phyloP scores from a whole-genome alignment of 768 basidiomycete genomes.

The Lactifluus echinatus region DNA sequence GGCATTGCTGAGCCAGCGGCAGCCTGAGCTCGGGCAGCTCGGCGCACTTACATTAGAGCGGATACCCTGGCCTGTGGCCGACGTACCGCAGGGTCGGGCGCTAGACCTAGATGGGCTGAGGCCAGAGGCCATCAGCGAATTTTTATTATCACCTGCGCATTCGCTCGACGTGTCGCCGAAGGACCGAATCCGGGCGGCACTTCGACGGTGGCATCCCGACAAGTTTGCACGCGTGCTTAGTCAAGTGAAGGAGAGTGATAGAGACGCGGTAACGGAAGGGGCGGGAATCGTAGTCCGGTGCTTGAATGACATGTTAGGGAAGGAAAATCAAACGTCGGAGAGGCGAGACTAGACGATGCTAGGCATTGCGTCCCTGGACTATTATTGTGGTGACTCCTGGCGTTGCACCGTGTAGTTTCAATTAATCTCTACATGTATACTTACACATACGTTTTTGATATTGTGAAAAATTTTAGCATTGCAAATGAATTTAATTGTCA shows the following conservation, averaged over 20 bases:
- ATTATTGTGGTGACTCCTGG: background rate
- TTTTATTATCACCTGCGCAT: slow-evolving; percentile 57
- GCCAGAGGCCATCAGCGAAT: slow-evolving; percentile 41
- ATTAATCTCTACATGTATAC: background rate
- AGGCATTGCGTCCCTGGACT: slow-evolving; percentile 5
- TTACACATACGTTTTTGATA: slow-evolving; percentile 5
- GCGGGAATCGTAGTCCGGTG: slow-evolving; percentile 57
- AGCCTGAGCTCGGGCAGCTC: slow-evolving; percentile 44
- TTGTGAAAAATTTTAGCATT: background rate
- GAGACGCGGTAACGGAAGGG: slow-evolving; percentile 44
- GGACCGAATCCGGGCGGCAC: slow-evolving; percentile 57
- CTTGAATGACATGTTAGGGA: slow-evolving; percentile 17
- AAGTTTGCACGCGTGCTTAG: slow-evolving; percentile 51
- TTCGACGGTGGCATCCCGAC: slow-evolving; percentile 79
- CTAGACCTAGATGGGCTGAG: slow-evolving; percentile 37
- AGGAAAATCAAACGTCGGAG: background rate
- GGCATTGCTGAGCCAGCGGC: slow-evolving; percentile 48
- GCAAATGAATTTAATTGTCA: slow-evolving; percentile 2
- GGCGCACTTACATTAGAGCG: slow-evolving; percentile 43
- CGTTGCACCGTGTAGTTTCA: background rate
- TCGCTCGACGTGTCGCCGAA: slow-evolving; percentile 48
- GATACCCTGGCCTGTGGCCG: slow-evolving; percentile 65
- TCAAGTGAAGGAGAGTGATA: slow-evolving; percentile 47
- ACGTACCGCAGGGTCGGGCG: slow-evolving; percentile 32
- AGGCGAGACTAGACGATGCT: background rate